phyloP scores from a whole-genome alignment of 2,329 filamentous ascomycete species.

The Botryosphaeria dothidea region DNA sequence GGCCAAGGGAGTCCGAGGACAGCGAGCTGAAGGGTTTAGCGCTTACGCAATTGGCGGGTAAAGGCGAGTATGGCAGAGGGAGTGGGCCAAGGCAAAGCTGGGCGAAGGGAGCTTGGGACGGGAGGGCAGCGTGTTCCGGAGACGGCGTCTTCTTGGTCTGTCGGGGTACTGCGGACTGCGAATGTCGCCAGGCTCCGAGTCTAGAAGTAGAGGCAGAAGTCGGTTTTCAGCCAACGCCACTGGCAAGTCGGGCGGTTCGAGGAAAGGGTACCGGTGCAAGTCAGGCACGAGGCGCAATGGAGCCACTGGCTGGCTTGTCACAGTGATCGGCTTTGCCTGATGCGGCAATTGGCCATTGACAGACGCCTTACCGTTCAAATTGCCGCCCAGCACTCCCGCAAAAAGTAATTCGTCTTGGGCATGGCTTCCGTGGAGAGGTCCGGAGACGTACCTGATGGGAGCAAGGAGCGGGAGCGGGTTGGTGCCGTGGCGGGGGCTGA shows the following conservation, averaged over 20 bases:
- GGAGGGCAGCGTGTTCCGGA: not conserved
- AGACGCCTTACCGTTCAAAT: too few relatives aligned
- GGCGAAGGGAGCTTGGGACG: not conserved
- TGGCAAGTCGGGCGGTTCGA: not conserved
- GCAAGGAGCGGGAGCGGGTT: too few relatives aligned
- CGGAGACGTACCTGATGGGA: too few relatives aligned
- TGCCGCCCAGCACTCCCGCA: too few relatives aligned
- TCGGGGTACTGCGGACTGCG: too few relatives aligned
- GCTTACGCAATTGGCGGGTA: not conserved
- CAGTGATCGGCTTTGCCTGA: not conserved
- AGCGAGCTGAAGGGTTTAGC: not conserved
- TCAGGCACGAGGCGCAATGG: not conserved
- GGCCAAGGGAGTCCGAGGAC: not conserved
- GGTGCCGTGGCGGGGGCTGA: too few relatives aligned
- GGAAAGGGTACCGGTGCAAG: not conserved
- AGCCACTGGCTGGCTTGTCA: not conserved
- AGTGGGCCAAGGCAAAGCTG: not conserved
- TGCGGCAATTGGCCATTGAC: not conserved
- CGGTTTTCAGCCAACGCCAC: not conserved
- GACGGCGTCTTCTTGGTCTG: not conserved
- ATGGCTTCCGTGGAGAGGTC: too few relatives aligned
- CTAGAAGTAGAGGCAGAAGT: not conserved
- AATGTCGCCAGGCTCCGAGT: not conserved
- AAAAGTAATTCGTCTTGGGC: too few relatives aligned
- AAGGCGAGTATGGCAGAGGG: not conserved